Base-by-base conservation (phyloP, 805 yeast genomes). In the Saccharomycopsis vini region DNA sequence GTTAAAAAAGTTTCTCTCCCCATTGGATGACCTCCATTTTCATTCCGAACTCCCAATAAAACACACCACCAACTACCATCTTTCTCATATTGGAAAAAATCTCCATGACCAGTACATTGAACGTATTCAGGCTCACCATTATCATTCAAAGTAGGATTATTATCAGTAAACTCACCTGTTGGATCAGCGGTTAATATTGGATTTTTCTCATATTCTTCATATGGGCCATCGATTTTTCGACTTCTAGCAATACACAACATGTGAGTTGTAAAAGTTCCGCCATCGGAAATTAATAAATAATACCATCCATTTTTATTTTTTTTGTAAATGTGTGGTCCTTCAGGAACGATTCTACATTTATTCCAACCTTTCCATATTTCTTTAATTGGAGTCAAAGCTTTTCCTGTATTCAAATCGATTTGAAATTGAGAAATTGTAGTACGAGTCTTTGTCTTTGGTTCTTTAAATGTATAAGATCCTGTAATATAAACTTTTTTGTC, bases 321-420 rank as follows among this genome's bases (percentile, higher is more conserved):
- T 21, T 40, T 40, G 29, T 45, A 45, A 4, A 45, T 45, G 33
- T 45, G 48, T 10, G 48, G 45, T 5, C 48, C 48, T 24, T 45
- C 45, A 10, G 48, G 48, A 15, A 40, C 45, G 12, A 45, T 39
- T 19, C 44, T 22, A 19, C 45, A 40, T 19, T 45, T 45, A 5
- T 24, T n/a, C 48, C 45, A 40, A 3, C 48, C 45, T 45, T 40
- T 40, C 48, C 48, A 45, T 10, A 45, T 41, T 24, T 41, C 39
- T n/a, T 40, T 24, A 7, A 32, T 42, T 16, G 33, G 13, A 5
- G 40, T 21, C 6, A 36, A 6, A 19, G n/a, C 33, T 10, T 31
- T 22, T 6, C 48, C 48, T 15, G 44, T 40, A 9, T 33, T 7
- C 4, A 41, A 9, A 22, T 45, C 45, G 6, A 45, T 13, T 19